Base-by-base conservation (phyloP, 805 yeast species). In the Monosporozyma unispora region DNA sequence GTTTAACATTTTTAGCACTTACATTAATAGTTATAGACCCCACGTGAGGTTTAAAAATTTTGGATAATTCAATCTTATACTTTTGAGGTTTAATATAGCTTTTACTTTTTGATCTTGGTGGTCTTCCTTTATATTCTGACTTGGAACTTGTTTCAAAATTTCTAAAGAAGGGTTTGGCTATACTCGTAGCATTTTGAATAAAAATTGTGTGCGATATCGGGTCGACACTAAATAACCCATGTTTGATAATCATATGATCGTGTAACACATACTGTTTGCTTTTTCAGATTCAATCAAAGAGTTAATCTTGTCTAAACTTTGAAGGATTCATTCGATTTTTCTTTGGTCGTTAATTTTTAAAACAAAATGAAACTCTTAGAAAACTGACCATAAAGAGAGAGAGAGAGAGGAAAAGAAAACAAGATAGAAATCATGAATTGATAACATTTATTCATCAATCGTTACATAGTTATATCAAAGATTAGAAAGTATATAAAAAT, bases 1-100 rank as follows among this genome's bases (percentile, higher is more conserved):
- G 58, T 45, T 54, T 45, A 1, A 49, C 23, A 22, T 49, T 33
- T 18, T 45, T 45, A 11, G 53, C 22, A 37, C 48, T 45, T 11
- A 53, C 16, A 19, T 19, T 21, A 39, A 39, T 39, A 6, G 48
- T 37, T 27, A 56, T 44, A 2, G 52, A 44, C 2, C 42, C 42
- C 2, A 39, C 14, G 9, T 16, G 42, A 10, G 42, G 42, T 18
- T 16, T 35, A 8, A 35, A 18, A 9, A 35, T 35, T 11, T 35
- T 35, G 6, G 39, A 9, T 35, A 35, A 18, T 18, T 35, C 22
- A 10, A 9, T 11, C 11, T 35, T 35, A 7, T 35, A 8, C 18
- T 5, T 31, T 31, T n/a, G 6, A 31, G 35, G 14, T 31, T 31
- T 12, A 14, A 16, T 1, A n/a, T n/a, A n/a, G 35, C 7, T 12